Conservation (phyloP, 2,329 filamentous ascomycete genomes). For the Phialophora verrucosa region DNA sequence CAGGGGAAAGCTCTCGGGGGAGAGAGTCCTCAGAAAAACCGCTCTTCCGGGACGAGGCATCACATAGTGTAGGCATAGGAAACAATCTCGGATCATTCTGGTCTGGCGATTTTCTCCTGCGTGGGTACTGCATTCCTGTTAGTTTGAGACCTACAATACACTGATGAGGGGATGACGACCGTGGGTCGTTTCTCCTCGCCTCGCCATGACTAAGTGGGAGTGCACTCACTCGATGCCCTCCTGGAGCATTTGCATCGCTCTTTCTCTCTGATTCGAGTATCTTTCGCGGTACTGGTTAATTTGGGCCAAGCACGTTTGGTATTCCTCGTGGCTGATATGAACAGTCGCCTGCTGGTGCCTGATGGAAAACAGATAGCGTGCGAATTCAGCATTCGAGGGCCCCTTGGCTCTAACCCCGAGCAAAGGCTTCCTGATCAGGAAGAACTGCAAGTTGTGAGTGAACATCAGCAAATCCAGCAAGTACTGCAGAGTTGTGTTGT, state of each 20-base stretch:
- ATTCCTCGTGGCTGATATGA: neutral
- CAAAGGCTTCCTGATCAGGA: conserved; percentile 3
- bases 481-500: neutral
- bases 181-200: neutral
- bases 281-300: neutral
- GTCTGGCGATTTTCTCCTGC: neutral
- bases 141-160: neutral
- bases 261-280: neutral
- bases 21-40: neutral
- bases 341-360: neutral
- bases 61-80: neutral
- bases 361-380: conserved; percentile 1
- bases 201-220: neutral
- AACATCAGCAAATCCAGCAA: neutral
- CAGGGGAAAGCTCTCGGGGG: neutral
- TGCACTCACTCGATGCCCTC: conserved; percentile 1
- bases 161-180: neutral
- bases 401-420: neutral
- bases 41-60: neutral
- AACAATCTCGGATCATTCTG: neutral
- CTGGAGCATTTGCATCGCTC: neutral
- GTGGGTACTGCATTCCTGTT: neutral
- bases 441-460: neutral
- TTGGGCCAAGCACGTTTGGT: neutral
- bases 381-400: neutral